Conservation (phyloP, 257 asterid genomes). For the Lavandula angustifolia region DNA sequence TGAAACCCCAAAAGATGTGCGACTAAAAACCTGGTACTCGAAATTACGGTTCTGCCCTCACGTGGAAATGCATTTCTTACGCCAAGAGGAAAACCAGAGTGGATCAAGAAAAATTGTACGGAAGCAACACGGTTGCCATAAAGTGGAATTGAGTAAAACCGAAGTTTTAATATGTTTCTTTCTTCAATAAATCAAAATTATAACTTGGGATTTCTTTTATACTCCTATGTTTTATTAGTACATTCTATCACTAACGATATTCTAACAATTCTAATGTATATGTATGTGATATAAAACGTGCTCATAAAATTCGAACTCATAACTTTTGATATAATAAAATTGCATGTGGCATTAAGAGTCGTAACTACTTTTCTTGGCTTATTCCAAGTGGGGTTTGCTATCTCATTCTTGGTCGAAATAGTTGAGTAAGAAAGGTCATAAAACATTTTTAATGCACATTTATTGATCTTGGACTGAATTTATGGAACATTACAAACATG, state of each 20-base stretch:
- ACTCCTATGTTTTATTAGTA: no score
- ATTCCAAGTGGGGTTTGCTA: conserved; percentile 29
- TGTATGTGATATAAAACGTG: no score
- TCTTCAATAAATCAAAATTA: no score
- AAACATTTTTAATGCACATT: conserved; percentile 29
- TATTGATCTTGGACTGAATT: conserved; percentile 32
- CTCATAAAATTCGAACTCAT: no score
- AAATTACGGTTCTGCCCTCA: conserved; percentile 26
- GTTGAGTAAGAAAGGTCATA: conserved; percentile 25
- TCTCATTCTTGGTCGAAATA: neutral
- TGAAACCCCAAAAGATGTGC: conserved; percentile 22
- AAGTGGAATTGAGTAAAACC: conserved; percentile 3
- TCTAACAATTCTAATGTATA: no score
- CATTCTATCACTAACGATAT: no score
- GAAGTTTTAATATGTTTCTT: neutral
- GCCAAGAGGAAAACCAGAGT: neutral
- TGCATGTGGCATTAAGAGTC: neutral
- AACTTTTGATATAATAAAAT: no score
- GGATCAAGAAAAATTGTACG: neutral
- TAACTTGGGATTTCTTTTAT: no score
- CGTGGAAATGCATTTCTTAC: conserved; percentile 8
- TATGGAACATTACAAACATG: conserved; percentile 33
- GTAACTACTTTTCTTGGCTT: conserved; percentile 39
- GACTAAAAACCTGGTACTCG: neutral
- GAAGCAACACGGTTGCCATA: conserved; percentile 24